Conservation (phyloP, 257 asterid species). For the Primulina eburnea region DNA sequence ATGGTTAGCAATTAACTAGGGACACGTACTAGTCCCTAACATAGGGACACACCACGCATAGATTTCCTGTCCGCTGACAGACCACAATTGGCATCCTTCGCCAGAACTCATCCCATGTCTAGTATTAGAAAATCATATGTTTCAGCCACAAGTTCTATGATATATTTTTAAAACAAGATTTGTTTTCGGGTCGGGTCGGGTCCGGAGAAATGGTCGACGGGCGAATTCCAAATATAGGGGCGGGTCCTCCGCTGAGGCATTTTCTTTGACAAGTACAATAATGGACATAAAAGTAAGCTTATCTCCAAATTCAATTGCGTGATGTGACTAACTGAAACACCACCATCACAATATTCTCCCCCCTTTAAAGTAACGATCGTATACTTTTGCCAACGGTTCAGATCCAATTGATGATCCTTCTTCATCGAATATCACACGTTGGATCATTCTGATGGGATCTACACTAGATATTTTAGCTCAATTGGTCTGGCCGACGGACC, state of each 20-base stretch:
- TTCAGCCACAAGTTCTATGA: no score
- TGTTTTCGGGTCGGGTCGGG: conserved; percentile 10
- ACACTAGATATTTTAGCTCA: no score
- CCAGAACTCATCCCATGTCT: no score
- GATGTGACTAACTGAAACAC: conserved; percentile 54
- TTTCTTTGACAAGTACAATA: conserved; percentile 24
- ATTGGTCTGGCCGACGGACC: no score
- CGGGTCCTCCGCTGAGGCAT: neutral
- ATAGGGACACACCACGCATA: no score
- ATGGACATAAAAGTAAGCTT: conserved; percentile 29
- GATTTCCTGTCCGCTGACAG: no score
- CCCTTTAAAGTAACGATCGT: no score
- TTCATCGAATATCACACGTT: neutral
- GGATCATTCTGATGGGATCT: no score
- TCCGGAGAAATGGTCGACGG: conserved; percentile 22
- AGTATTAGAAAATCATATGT: no score
- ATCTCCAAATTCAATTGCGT: conserved; percentile 11
- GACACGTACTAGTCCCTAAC: neutral
- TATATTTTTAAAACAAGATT: neutral
- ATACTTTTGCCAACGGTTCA: no score
- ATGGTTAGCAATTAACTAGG: neutral
- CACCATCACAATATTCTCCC: conserved; percentile 44
- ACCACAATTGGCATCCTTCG: no score
- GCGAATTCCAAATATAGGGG: conserved; percentile 32
- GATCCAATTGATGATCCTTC: no score